A percentile compares a stretch with the other conserved stretches of the same genome.
These are phyloP conservation scores for Arabidopsis lyrata DNA, from an alignment of 441 rosid genomes.

Conservation along the genomic window DNA sequence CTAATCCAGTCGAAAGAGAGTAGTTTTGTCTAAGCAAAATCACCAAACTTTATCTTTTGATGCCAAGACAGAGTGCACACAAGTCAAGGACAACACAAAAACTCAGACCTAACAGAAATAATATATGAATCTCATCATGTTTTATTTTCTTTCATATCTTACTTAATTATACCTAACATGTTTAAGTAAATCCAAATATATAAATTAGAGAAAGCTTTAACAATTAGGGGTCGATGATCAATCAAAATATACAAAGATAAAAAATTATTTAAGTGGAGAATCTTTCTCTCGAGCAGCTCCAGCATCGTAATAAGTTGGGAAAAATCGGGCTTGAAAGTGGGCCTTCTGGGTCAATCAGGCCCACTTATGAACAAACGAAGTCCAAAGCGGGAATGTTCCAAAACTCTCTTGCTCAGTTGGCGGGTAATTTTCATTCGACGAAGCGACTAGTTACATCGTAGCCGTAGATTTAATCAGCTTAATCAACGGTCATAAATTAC, in stretches of 20 bases:
- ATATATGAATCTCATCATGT: background rate
- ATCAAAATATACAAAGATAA: background rate
- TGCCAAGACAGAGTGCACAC: slow-evolving; percentile 8
- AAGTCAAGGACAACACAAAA: background rate
- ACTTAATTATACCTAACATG: slow-evolving; percentile 8
- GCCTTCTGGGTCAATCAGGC: background rate
- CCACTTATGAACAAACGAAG: background rate
- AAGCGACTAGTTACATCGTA: background rate
- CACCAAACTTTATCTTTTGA: slow-evolving; percentile 20
- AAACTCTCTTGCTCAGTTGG: background rate
- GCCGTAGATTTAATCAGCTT: slow-evolving; percentile 14
- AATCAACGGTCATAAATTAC: slow-evolving; percentile 32
- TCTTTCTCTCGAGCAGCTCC: too few relatives aligned
- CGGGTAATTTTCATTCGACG: slow-evolving; percentile 16
- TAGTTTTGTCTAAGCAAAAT: slow-evolving; percentile 28
- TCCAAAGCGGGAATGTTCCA: slow-evolving; percentile 11
- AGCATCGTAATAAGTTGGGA: too few relatives aligned
- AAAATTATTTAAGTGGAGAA: background rate
- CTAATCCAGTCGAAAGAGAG: slow-evolving; percentile 19
- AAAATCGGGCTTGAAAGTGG: background rate
- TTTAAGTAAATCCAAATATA: background rate
- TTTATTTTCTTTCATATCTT: background rate
- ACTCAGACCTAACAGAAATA: slow-evolving; percentile 36
- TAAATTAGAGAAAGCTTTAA: background rate
- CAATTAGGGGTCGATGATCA: background rate